Conservation (phyloP, 73 alveolate species). For the Stentor roeselii region DNA sequence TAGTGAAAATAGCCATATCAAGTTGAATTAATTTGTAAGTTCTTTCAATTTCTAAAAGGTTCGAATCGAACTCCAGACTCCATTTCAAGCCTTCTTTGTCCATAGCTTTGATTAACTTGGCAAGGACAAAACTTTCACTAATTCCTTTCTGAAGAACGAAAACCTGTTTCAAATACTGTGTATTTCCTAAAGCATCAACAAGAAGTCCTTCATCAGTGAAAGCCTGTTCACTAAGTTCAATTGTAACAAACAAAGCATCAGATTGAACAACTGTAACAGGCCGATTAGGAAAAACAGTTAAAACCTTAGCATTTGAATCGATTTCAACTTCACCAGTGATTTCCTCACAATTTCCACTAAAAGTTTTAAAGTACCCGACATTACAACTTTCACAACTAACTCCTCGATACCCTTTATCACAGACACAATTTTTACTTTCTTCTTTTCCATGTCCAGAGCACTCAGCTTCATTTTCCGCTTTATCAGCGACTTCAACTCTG, state of each 20-base stretch:
- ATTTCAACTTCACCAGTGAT: not conserved
- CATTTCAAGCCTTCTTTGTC: not conserved
- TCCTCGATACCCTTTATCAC: conserved; percentile 6
- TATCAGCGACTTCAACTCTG: not conserved
- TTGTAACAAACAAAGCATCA: not conserved
- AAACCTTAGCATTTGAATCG: not conserved
- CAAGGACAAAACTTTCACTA: not conserved
- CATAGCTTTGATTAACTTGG: not conserved
- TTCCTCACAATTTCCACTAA: not conserved
- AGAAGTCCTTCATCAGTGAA: not conserved
- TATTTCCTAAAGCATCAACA: not conserved
- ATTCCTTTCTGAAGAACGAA: not conserved
- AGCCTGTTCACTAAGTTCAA: conserved; percentile 14
- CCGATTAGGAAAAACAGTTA: not conserved
- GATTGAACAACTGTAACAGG: not conserved
- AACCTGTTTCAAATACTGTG: not conserved
- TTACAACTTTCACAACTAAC: not conserved
- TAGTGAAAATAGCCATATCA: not conserved
- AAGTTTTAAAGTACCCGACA: not conserved
- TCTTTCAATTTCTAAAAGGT: not conserved
- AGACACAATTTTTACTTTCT: not conserved
- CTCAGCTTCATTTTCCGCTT: not conserved
- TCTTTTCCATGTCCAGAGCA: not conserved
- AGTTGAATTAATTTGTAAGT: not conserved
- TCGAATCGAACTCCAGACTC: not conserved